phyloP scores from a whole-genome alignment of 179 eudicot species.

The Nepenthes alata region DNA sequence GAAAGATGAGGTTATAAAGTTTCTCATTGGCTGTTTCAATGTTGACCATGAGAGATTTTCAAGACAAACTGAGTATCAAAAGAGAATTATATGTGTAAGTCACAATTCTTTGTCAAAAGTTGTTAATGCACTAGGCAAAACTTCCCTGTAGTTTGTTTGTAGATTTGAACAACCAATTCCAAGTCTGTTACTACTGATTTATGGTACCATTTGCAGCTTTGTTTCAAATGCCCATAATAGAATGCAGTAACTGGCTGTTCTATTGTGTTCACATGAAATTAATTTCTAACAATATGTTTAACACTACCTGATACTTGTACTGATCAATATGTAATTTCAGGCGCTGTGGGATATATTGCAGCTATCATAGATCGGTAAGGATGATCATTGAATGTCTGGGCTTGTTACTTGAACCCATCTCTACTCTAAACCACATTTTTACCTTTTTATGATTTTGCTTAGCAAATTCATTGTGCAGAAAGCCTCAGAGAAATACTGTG shows the following conservation, averaged over 20 bases:
- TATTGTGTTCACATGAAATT: background rate
- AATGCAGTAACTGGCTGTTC: background rate
- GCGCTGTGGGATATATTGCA: slow-evolving; percentile 64
- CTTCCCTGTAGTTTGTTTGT: too few species aligned
- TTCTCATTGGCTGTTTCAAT: background rate
- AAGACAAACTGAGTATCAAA: too few species aligned
- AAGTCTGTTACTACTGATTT: too few species aligned
- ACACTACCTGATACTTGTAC: slow-evolving; percentile 1
- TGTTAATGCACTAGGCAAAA: too few species aligned
- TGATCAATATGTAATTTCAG: slow-evolving; percentile 31
- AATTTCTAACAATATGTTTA: background rate
- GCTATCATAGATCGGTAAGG: slow-evolving; percentile 63
- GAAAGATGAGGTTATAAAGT: too few species aligned
- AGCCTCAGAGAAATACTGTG: slow-evolving; percentile 55
- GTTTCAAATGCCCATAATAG: too few species aligned
- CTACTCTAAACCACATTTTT: background rate
- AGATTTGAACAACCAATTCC: too few species aligned
- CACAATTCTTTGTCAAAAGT: too few species aligned
- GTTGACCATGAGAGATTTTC: background rate
- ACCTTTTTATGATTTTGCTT: background rate
- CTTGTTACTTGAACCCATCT: background rate
- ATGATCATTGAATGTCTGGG: slow-evolving; percentile 2
- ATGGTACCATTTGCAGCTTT: too few species aligned
- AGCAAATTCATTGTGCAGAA: slow-evolving; percentile 27
- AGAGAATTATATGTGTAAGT: too few species aligned